A percentile compares a stretch with the other conserved stretches of the same genome.
Evolutionary conservation across 306 rosid genomes (phyloP).

Genomic region (Sindora glabra): DNA sequence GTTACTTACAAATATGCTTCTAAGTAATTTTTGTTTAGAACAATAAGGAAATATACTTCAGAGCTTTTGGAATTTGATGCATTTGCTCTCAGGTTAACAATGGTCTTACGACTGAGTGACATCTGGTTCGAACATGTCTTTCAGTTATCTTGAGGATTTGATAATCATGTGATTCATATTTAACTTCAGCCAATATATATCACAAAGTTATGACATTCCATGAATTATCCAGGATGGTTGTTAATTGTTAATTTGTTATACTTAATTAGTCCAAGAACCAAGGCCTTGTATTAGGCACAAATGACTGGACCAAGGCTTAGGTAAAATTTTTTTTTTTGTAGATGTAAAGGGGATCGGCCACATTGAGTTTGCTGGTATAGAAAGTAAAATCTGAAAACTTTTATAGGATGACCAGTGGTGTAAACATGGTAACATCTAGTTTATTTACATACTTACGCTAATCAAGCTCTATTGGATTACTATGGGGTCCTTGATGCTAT

Average conservation of each 20-base stretch:
- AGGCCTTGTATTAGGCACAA: background rate
- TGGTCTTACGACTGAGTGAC: background rate
- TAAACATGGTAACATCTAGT: background rate
- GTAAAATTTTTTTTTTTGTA: background rate
- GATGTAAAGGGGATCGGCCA: background rate
- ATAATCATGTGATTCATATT: too few species aligned
- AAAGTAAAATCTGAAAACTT: background rate
- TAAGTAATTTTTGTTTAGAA: background rate
- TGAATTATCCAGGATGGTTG: too few species aligned
- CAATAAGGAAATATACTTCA: background rate
- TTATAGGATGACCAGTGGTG: background rate
- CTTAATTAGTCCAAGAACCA: too few species aligned
- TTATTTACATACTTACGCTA: background rate
- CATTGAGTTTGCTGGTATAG: background rate
- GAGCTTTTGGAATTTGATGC: background rate
- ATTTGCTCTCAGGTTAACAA: background rate
- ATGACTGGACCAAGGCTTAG: background rate
- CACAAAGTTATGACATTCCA: too few species aligned
- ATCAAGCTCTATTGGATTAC: background rate
- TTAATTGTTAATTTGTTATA: too few species aligned
- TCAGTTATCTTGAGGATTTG: background rate
- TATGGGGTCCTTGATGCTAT: background rate
- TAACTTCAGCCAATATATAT: background rate
- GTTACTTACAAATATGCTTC: background rate
- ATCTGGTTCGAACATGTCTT: background rate